These are phyloP conservation scores for Rosa multiflora DNA, from an alignment of 306 rosid genomes.

Conservation along the genomic window DNA sequence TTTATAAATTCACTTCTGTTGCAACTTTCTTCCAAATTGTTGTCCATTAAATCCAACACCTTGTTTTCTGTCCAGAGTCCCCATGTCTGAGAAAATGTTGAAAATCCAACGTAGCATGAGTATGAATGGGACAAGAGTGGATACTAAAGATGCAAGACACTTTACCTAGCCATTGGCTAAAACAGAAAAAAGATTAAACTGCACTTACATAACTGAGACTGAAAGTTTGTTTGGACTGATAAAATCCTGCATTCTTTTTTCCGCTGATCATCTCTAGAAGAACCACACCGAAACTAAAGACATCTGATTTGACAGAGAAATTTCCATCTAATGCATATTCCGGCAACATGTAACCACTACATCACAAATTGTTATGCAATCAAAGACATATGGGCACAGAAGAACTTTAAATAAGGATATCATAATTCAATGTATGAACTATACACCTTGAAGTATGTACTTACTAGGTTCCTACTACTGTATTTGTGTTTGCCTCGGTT, in stretches of 20 bases:
- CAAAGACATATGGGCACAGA: too few relatives aligned
- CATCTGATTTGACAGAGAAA: conserved; percentile 52
- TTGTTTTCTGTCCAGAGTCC: conserved; percentile 44
- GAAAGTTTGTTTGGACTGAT: conserved; percentile 27
- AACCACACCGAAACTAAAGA: conserved; percentile 57
- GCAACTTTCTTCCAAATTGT: conserved; percentile 27
- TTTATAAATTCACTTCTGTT: conserved; percentile 25
- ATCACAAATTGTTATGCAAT: background rate
- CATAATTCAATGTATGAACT: background rate
- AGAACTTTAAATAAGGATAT: background rate
- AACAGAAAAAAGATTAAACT: background rate
- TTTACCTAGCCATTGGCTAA: background rate
- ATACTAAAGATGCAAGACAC: background rate
- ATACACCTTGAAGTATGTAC: conserved; percentile 16
- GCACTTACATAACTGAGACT: conserved; percentile 50
- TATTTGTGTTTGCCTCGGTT: conserved; percentile 44
- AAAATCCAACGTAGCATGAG: background rate
- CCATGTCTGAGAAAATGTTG: conserved; percentile 41
- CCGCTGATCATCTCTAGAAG: conserved; percentile 53
- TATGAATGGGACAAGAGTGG: background rate
- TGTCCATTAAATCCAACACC: conserved; percentile 42
- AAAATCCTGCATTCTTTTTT: conserved; percentile 44
- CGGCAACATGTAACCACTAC: conserved; percentile 55
- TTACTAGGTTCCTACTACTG: conserved; percentile 77
- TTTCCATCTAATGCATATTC: conserved; percentile 45